Conservation (phyloP, 495 filamentous ascomycete genomes). For the Aspergillus funiculosus region DNA sequence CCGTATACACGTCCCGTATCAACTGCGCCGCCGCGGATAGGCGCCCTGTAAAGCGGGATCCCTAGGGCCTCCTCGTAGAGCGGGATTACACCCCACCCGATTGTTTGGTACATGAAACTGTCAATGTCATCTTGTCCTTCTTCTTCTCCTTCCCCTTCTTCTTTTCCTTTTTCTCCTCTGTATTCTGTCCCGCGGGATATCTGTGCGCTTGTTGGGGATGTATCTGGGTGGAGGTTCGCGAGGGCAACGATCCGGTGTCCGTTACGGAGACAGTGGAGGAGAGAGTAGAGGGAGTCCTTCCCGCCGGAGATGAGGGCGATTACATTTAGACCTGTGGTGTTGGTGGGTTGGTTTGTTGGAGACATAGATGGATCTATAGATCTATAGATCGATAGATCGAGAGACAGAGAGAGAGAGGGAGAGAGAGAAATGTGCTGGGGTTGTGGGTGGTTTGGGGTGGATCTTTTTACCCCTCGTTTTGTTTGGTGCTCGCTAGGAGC, state of each 20-base stretch:
- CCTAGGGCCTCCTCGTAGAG: conserved; percentile 72
- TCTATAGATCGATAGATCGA: neutral
- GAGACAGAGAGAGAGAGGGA: neutral
- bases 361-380: neutral
- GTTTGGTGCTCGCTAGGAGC: too few species aligned
- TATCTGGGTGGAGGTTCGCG: conserved; percentile 72
- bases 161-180: neutral
- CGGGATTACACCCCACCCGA: conserved; percentile 81
- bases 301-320: conserved; percentile 92
- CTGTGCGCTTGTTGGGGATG: neutral
- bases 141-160: conserved; percentile 10
- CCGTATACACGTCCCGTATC: conserved; percentile 42
- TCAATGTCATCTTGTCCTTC: conserved; percentile 49
- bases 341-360: conserved; percentile 2
- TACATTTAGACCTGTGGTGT: conserved; percentile 54
- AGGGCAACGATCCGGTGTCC: conserved; percentile 83
- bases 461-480: too few species aligned
- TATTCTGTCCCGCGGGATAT: neutral
- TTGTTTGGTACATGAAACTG: conserved; percentile 99
- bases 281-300: conserved; percentile 92
- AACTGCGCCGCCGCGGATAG: conserved; percentile 63
- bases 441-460: too few species aligned
- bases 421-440: too few species aligned
- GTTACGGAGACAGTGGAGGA: conserved; percentile 82
- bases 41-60: conserved; percentile 71